Percentiles rank a stretch among this genome's conserved stretches.
Evolutionary conservation across 1,284 basidiomycete genomes (phyloP).

Genomic region (Irpex sp.): DNA sequence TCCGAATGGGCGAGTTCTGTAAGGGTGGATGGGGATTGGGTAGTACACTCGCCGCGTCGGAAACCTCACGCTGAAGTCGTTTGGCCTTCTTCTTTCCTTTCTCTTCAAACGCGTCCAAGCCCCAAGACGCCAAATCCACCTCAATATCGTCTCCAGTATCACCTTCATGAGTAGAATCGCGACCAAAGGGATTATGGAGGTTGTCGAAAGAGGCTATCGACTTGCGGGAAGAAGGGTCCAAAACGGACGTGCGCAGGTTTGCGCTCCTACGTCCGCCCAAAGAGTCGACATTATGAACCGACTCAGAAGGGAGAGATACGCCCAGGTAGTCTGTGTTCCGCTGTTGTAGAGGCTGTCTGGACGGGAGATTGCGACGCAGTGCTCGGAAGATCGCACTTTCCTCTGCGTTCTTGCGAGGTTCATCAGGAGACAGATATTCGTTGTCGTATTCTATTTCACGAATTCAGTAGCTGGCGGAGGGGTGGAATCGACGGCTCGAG

Average conservation of each 20-base stretch:
- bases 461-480: background rate
- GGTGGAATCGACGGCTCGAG: background rate
- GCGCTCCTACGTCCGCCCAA: slow-evolving; percentile 35
- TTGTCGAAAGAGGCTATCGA: slow-evolving; percentile 54
- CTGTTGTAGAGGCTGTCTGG: slow-evolving; percentile 38
- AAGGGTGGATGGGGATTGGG: slow-evolving; percentile 41
- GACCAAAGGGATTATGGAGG: slow-evolving; percentile 67
- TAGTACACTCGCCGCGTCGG: slow-evolving; percentile 20
- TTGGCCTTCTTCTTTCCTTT: slow-evolving; percentile 40
- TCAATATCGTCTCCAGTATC: slow-evolving; percentile 51
- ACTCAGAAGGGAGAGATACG: slow-evolving; percentile 59
- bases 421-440: slow-evolving; percentile 60
- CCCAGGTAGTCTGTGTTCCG: slow-evolving; percentile 64
- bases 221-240: slow-evolving; percentile 42
- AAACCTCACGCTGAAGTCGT: slow-evolving; percentile 31
- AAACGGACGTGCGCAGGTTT: background rate
- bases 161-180: slow-evolving; percentile 55
- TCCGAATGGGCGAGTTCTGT: slow-evolving; percentile 15
- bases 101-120: slow-evolving; percentile 65
- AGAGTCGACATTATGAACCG: slow-evolving; percentile 18
- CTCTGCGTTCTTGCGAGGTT: slow-evolving; percentile 60
- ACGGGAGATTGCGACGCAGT: slow-evolving; percentile 52
- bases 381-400: slow-evolving; percentile 81
- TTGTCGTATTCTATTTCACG: slow-evolving; percentile 72
- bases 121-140: slow-evolving; percentile 81